These are phyloP conservation scores for Leccinum broughii DNA, from an alignment of 768 basidiomycete genomes.

Conservation along the genomic window DNA sequence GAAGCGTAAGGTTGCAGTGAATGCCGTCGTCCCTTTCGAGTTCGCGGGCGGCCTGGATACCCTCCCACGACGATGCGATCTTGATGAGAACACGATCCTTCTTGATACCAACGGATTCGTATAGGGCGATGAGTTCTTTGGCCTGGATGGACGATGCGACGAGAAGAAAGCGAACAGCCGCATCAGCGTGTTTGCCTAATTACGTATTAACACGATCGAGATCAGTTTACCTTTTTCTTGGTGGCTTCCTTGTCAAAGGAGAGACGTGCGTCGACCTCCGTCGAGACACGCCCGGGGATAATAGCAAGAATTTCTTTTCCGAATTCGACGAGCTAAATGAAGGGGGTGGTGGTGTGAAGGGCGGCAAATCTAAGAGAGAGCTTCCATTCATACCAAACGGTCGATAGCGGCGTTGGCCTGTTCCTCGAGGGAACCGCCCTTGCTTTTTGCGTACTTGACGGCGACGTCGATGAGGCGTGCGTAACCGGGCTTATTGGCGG, in stretches of 20 bases:
- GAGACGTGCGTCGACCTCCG: conserved; percentile 96
- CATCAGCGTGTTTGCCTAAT: conserved; percentile 18
- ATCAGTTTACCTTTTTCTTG: conserved; percentile 69
- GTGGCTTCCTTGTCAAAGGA: conserved; percentile 95
- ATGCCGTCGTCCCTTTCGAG: conserved; percentile 91
- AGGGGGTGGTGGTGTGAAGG: conserved; percentile 15
- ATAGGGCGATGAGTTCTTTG: conserved; percentile 88
- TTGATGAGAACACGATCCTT: conserved; percentile 98
- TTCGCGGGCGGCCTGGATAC: conserved; percentile 97
- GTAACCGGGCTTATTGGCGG: conserved; percentile 89
- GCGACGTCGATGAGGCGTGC: conserved; percentile 76
- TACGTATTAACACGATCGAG: conserved; percentile 23
- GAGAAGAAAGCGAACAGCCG: conserved; percentile 7
- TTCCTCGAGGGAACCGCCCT: conserved; percentile 74
- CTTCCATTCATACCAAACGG: conserved; percentile 66
- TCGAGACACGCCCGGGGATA: conserved; percentile 98
- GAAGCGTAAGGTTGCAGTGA: conserved; percentile 98
- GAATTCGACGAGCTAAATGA: conserved; percentile 87
- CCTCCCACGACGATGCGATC: conserved; percentile 99
- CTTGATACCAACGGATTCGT: conserved; percentile 89
- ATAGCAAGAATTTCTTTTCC: conserved; percentile 93
- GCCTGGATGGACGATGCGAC: conserved; percentile 43
- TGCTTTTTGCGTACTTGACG: conserved; percentile 70
- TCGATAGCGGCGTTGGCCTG: conserved; percentile 84
- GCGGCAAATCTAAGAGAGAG: conserved; percentile 11